Percentiles rank a stretch among this genome's conserved stretches.
Conservation (phyloP, 352 stramenopile genomes). For the Saprolegnia parasitica region DNA sequence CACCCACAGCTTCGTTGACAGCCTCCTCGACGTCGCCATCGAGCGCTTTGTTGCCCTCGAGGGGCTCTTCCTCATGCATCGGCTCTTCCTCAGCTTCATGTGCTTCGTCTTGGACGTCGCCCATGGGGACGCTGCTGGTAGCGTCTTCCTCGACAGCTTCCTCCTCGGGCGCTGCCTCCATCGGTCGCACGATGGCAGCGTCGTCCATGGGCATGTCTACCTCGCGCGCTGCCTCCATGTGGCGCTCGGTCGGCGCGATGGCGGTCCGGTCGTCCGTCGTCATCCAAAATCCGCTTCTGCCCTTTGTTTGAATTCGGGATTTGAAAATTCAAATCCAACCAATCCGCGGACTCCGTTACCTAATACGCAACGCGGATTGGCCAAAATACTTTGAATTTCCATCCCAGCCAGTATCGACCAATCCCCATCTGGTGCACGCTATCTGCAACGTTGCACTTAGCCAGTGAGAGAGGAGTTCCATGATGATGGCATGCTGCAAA, state of each 20-base stretch:
- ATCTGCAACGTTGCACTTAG: too few species aligned
- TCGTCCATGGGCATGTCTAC: not conserved
- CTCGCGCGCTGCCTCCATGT: not conserved
- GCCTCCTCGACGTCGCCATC: not conserved
- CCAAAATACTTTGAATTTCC: too few species aligned
- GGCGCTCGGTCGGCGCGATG: not conserved
- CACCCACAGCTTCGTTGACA: not conserved
- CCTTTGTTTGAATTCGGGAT: not conserved
- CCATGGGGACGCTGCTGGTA: too few species aligned
- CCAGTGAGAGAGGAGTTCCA: too few species aligned
- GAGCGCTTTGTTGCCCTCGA: not conserved
- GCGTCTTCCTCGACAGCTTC: not conserved
- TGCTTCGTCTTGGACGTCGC: not conserved
- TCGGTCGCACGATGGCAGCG: not conserved
- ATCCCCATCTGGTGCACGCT: too few species aligned
- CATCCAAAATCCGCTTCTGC: not conserved
- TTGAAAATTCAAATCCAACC: conserved; percentile 17
- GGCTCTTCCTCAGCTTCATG: not conserved
- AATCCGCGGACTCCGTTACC: not conserved
- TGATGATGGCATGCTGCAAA: too few species aligned
- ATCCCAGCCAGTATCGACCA: too few species aligned
- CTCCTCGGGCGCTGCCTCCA: not conserved
- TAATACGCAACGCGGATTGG: too few species aligned
- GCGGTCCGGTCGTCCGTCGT: conserved; percentile 5
- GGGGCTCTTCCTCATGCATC: not conserved